Conservation (phyloP, 768 basidiomycete genomes). For the Candolleomyces eurysporus region DNA sequence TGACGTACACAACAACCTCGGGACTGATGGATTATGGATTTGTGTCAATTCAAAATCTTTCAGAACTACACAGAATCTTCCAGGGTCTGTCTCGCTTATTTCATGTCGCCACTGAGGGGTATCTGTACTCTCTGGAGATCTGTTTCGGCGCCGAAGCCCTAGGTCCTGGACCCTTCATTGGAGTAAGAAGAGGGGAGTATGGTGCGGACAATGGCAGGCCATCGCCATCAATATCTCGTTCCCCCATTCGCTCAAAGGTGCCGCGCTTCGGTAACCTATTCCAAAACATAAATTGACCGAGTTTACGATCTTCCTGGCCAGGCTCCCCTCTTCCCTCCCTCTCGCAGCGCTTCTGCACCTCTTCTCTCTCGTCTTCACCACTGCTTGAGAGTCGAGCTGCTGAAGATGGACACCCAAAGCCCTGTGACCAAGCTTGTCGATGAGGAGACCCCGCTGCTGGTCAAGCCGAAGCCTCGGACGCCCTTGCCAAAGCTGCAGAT, state of each 20-base stretch:
- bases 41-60: too few relatives aligned
- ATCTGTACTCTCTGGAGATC: too few relatives aligned
- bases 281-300: constrained; percentile 3
- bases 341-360: constrained; percentile 7
- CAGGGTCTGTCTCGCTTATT: too few relatives aligned
- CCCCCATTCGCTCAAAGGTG: too few relatives aligned
- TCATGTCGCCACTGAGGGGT: too few relatives aligned
- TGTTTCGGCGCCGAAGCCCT: too few relatives aligned
- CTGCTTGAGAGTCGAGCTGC: background rate
- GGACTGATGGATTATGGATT: too few relatives aligned
- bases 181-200: too few relatives aligned
- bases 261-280: background rate
- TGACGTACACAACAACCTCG: background rate
- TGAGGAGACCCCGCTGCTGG: constrained; percentile 35
- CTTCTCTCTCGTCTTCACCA: background rate
- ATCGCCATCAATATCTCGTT: background rate
- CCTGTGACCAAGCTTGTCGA: constrained; percentile 13
- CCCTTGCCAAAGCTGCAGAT: constrained; percentile 48
- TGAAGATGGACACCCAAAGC: constrained; percentile 12
- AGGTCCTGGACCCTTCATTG: too few relatives aligned
- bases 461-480: constrained; percentile 26
- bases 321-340: constrained; percentile 19
- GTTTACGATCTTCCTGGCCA: background rate
- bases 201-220: too few relatives aligned
- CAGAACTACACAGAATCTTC: too few relatives aligned